Evolutionary conservation across 305 asterid genomes (phyloP).

Genomic region (Solanum hybrid): DNA sequence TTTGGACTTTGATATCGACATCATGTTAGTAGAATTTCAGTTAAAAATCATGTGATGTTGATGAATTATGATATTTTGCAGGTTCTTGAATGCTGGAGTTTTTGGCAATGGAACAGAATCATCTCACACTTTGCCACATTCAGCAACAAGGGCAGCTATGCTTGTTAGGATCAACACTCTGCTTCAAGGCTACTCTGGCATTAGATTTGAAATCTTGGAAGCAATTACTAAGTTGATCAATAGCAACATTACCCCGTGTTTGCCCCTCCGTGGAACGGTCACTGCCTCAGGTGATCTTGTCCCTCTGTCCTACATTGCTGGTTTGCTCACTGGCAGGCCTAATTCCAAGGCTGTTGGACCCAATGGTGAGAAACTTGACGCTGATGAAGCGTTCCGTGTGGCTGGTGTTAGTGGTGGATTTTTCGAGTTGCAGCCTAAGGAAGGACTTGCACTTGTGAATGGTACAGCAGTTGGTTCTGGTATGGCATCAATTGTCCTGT

Average conservation of each 20-base stretch:
- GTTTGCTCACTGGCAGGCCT: neutral
- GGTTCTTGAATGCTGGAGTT: neutral
- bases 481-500: neutral
- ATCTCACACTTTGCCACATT: neutral
- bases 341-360: neutral
- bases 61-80: too few species aligned
- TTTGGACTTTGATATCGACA: too few species aligned
- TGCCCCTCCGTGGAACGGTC: conserved; percentile 73
- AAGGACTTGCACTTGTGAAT: neutral
- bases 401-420: neutral
- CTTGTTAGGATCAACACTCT: neutral
- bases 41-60: too few species aligned
- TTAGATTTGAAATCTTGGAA: neutral
- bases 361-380: neutral
- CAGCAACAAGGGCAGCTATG: neutral
- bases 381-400: neutral
- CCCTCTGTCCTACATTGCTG: neutral
- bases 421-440: neutral
- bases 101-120: neutral
- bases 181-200: neutral
- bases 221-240: neutral
- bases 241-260: conserved; percentile 18
- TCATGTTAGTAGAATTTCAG: too few species aligned
- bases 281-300: neutral
- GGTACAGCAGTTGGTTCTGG: neutral